These are phyloP conservation scores for Harringtonia lauricola DNA, from an alignment of 2,329 filamentous ascomycete genomes.

Conservation along the genomic window DNA sequence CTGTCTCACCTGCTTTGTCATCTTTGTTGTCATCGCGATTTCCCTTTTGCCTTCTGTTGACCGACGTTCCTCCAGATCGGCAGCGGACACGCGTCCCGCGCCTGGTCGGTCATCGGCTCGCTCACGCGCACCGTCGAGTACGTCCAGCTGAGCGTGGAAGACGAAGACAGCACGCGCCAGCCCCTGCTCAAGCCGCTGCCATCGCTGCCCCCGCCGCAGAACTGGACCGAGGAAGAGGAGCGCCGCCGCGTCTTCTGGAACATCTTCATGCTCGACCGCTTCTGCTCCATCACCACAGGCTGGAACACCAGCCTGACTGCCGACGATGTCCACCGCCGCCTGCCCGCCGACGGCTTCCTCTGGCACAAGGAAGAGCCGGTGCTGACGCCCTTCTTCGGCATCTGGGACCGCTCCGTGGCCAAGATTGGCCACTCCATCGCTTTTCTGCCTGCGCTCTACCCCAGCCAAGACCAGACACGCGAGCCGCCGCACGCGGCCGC, in stretches of 20 bases:
- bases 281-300: constrained; percentile 17
- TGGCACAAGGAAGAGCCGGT: constrained; percentile 21
- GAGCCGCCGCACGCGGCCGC: too few species aligned
- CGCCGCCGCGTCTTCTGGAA: constrained; percentile 24
- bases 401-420: constrained; percentile 20
- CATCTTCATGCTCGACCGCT: constrained; percentile 24
- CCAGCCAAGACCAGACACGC: too few species aligned
- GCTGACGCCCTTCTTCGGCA: constrained; percentile 22
- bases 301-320: constrained; percentile 22
- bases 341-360: constrained; percentile 20
- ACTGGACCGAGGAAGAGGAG: constrained; percentile 21
- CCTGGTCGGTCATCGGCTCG: constrained; percentile 25
- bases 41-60: too few species aligned
- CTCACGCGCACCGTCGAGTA: constrained; percentile 26
- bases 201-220: constrained; percentile 15
- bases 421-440: constrained; percentile 18
- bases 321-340: constrained; percentile 20
- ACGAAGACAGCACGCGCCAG: constrained; percentile 16
- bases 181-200: constrained; percentile 17
- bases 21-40: too few species aligned
- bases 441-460: too few species aligned
- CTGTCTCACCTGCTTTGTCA: constrained; percentile 6
- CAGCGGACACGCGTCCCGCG: constrained; percentile 17
- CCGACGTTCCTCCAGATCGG: constrained; percentile 19
- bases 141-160: constrained; percentile 22